phyloP scores from a whole-genome alignment of 2,329 filamentous ascomycete species.

The Elsinoe necatrix region DNA sequence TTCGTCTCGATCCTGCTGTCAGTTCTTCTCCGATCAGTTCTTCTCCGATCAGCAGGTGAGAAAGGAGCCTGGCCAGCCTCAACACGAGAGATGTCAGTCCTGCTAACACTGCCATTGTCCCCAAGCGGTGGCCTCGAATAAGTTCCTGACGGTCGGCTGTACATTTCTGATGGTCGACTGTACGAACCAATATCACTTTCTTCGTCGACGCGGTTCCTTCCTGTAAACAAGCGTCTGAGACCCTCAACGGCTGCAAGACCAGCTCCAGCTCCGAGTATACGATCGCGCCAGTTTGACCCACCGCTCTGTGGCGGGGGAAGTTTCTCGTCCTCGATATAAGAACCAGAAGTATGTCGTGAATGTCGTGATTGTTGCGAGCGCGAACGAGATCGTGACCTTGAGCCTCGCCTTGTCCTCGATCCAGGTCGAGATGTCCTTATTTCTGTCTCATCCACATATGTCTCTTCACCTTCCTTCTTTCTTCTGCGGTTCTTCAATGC shows the following conservation, averaged over 20 bases:
- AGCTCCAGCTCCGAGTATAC: constrained; percentile 38
- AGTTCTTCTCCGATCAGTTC: constrained; percentile 15
- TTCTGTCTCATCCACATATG: constrained; percentile 39
- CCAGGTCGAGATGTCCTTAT: constrained; percentile 17
- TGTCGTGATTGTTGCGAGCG: constrained; percentile 13
- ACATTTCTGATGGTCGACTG: constrained; percentile 22
- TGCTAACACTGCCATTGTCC: constrained; percentile 32
- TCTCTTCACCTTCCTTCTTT: constrained; percentile 27
- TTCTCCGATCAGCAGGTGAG: constrained; percentile 16
- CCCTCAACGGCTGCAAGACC: constrained; percentile 35
- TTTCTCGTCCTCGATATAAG: constrained; percentile 34
- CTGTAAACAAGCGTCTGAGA: constrained; percentile 48
- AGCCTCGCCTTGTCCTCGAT: constrained; percentile 30
- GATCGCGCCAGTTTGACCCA: constrained; percentile 37
- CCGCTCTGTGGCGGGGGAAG: constrained; percentile 23
- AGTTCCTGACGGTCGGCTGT: constrained; percentile 36
- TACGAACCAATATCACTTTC: constrained; percentile 47
- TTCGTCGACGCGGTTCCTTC: constrained; percentile 43
- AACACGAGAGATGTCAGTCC: constrained; percentile 29
- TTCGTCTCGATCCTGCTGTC: constrained; percentile 2
- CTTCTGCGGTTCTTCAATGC: constrained; percentile 32
- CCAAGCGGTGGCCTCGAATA: constrained; percentile 38
- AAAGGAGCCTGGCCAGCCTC: constrained; percentile 17
- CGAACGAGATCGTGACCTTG: constrained; percentile 7
- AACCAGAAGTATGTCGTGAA: constrained; percentile 16